A percentile compares a stretch with the other conserved stretches of the same genome.
These are phyloP conservation scores for Picea engelmannii DNA, from an alignment of 83 land plant species.

Conservation along the genomic window DNA sequence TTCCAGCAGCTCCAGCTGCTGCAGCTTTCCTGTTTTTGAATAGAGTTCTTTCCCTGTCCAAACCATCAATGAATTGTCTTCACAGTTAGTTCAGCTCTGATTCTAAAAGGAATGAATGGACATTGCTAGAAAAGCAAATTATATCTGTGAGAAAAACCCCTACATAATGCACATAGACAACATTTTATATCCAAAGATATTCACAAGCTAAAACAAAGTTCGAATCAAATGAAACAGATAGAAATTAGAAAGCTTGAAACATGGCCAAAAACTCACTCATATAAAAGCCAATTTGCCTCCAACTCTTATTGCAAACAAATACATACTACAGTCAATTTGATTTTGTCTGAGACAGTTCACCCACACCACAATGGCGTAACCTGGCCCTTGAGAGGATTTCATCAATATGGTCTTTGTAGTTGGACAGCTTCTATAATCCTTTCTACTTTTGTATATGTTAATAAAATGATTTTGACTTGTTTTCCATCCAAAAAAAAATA, in stretches of 20 bases:
- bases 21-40: not conserved
- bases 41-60: not conserved
- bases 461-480: no score
- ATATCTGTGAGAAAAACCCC: not conserved
- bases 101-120: not conserved
- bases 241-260: no score
- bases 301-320: not conserved
- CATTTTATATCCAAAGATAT: not conserved
- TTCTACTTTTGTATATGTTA: no score
- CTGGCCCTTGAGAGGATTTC: no score
- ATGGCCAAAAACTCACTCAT: no score
- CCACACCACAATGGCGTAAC: no score
- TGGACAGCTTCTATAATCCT: no score
- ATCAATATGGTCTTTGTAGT: no score
- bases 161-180: not conserved
- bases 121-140: not conserved
- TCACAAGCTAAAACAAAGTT: not conserved
- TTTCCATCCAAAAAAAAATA: no score
- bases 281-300: not conserved
- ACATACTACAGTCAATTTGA: not conserved
- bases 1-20: conserved; percentile 13
- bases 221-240: not conserved
- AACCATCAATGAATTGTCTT: not conserved
- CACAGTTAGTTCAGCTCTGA: not conserved
- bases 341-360: not conserved